Conservation (phyloP, 2,329 filamentous ascomycete species). For the Camptophora hylomeconis region DNA sequence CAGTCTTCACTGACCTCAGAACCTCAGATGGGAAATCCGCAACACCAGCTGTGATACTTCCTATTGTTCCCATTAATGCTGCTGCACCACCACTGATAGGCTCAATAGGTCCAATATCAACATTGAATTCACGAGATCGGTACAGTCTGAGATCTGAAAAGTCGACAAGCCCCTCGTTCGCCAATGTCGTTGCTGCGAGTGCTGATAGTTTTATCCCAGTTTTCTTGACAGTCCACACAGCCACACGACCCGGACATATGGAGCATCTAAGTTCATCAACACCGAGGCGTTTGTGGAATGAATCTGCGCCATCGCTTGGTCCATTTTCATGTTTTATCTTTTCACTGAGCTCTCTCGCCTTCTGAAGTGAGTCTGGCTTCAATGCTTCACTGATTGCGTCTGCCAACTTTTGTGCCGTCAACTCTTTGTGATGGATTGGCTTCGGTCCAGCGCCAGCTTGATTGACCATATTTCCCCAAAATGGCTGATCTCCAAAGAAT, state of each 20-base stretch:
- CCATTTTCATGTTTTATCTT: conserved; percentile 56
- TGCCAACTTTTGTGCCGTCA: conserved; percentile 54
- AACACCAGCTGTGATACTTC: conserved; percentile 67
- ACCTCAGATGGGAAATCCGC: conserved; percentile 55
- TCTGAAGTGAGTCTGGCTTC: conserved; percentile 44
- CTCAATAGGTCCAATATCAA: conserved; percentile 65
- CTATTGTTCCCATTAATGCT: conserved; percentile 70
- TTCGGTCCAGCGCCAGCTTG: conserved; percentile 58
- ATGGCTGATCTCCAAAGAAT: conserved; percentile 77
- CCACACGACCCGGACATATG: conserved; percentile 52
- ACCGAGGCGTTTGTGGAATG: conserved; percentile 59
- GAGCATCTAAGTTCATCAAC: conserved; percentile 56
- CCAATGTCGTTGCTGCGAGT: conserved; percentile 57
- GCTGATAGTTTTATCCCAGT: conserved; percentile 57
- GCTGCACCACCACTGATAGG: conserved; percentile 65
- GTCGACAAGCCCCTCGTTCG: conserved; percentile 49
- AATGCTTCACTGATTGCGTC: conserved; percentile 50
- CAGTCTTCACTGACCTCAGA: conserved; percentile 26
- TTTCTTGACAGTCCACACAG: conserved; percentile 61
- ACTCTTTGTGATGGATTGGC: conserved; percentile 54
- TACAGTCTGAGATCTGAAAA: conserved; percentile 60
- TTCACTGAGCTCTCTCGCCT: conserved; percentile 44
- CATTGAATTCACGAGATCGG: conserved; percentile 55
- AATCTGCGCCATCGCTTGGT: conserved; percentile 48
- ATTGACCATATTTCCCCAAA: conserved; percentile 68